These are phyloP conservation scores for Trichoderma koningii DNA, from an alignment of 2,329 filamentous ascomycete species.

Conservation along the genomic window DNA sequence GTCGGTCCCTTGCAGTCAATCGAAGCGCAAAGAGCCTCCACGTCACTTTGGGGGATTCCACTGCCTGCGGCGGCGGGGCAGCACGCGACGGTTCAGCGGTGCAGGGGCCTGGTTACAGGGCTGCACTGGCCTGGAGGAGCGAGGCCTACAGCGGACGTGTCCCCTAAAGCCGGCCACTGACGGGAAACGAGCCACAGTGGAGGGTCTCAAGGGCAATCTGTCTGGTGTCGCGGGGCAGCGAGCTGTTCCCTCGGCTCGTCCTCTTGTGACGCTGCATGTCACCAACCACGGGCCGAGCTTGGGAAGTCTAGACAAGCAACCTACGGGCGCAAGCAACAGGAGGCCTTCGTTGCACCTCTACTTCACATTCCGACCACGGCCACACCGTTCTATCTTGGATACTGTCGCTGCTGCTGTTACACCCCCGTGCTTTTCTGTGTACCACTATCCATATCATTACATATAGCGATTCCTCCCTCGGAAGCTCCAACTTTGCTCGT, in stretches of 20 bases:
- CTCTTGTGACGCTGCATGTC: constrained; percentile 14
- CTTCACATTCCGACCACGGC: background rate
- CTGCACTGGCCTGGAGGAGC: background rate
- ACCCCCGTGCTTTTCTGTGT: background rate
- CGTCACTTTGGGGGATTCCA: too few relatives aligned
- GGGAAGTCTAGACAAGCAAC: background rate
- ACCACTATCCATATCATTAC: background rate
- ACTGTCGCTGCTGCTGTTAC: background rate
- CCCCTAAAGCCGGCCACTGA: constrained; percentile 13
- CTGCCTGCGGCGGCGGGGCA: background rate
- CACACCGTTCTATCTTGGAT: constrained; percentile 3
- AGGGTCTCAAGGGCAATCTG: too few relatives aligned
- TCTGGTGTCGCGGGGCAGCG: constrained; percentile 12
- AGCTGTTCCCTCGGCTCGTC: constrained; percentile 17
- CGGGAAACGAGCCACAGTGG: background rate
- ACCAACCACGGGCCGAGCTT: constrained; percentile 6
- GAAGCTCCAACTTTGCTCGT: background rate
- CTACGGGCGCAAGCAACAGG: background rate
- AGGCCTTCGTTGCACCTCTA: background rate
- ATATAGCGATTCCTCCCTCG: background rate
- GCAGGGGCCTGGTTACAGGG: background rate
- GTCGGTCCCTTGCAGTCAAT: constrained; percentile 12
- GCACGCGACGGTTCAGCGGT: background rate
- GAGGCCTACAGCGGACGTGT: background rate
- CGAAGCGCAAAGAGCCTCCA: constrained; percentile 2